Base-by-base conservation (phyloP, 2,329 filamentous ascomycete species). In the Fusarium foetens region DNA sequence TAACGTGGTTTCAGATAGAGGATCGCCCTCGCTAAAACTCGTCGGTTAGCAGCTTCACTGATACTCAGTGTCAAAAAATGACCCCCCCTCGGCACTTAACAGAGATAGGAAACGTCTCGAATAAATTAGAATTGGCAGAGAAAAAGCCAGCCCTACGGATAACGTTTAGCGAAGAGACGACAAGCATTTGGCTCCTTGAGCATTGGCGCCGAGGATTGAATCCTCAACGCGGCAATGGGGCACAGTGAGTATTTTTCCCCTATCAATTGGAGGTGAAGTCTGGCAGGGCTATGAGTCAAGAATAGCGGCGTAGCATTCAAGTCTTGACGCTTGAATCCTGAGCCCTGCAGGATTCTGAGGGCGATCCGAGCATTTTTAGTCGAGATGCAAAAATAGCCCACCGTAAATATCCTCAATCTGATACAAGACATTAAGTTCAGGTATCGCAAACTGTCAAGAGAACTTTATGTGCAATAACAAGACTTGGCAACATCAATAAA, bases 1-100 rank as follows among this genome's bases (percentile, higher is more conserved):
- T 46, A 70, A 73, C 36, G 17, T 64, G 59, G 69, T 72, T 72
- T 72, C 70, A 73, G 61, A 73, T 72, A 63, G 46, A 66, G 42
- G 62, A 71, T 71, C 68, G 62, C 38, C 68, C 42, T 70, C 55
- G 54, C 49, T 62, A 69, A 65, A 41, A 19, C 33, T 31, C 25
- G 42, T 55, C 63, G 55, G 48, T 53, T 58, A 70, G 38, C 66
- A 60, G 66, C 66, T 61, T 60, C 49, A 43, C 45, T 33, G 6
- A 42, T 49, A 25, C 45, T 33, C n/a, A 35, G 19, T 58, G 39
- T 29, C 51, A 58, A 49, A 49, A 64, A 55, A 61, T 55, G 31
- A 43, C 43, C 58, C 58, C 42, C 63, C 48, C 23, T 43, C 70
- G 70, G 70, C 70, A 72, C 48, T 66, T 72, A 25, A 23, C 21